Base-by-base conservation (phyloP, 768 basidiomycete genomes). In the Trametes sanguinea region DNA sequence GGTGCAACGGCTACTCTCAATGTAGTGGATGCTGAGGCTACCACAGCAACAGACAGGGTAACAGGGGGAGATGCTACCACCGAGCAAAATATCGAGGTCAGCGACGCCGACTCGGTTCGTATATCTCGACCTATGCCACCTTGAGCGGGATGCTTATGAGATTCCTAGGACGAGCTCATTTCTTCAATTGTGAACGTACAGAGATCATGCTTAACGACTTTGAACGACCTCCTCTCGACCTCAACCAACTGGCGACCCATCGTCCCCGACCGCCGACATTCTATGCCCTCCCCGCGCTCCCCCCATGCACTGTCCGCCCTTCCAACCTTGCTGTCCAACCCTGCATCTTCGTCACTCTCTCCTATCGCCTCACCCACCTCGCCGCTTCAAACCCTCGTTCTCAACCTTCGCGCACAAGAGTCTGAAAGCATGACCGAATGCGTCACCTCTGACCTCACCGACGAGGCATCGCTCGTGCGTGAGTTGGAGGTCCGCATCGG, bases 161-260 rank as follows among this genome's bases (percentile, higher is more conserved):
- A 33, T 27, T 45, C 40, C 29, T 50, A 88, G 84, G 80, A 78
- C 63, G 85, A 89, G 65, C 75, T 91, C 39, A 76, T 87, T 66
- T 84, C 88, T 8, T 92, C 90, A n/a, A 86, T 94, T 65, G 77
- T 81, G 13, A 80, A 83, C 57, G 89, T 93, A 35, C 87, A 91
- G 67, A 82, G 80, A 61, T 89, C 89, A 16, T 92, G 89, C 71
- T 68, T 93, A 29, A 86, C 85, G 78, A 89, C 88, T 2, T 77
- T 94, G 50, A 84, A 86, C 67, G 86, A 84, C 71, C 78, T 92
- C 22, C 82, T 92, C 22, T 84, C 85, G 35, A 77, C 75, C 11
- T 77, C 81, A 14, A 74, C 74, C 2, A 68, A 61, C n/a, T 85
- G 82, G 85, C 78, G 75, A 54, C 78, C 84, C 8, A 85, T 85